Evolutionary conservation across 805 yeast species (phyloP), one percentile per base, ranked within the genome.

Genomic region (Maudiozyma turicensis): DNA sequence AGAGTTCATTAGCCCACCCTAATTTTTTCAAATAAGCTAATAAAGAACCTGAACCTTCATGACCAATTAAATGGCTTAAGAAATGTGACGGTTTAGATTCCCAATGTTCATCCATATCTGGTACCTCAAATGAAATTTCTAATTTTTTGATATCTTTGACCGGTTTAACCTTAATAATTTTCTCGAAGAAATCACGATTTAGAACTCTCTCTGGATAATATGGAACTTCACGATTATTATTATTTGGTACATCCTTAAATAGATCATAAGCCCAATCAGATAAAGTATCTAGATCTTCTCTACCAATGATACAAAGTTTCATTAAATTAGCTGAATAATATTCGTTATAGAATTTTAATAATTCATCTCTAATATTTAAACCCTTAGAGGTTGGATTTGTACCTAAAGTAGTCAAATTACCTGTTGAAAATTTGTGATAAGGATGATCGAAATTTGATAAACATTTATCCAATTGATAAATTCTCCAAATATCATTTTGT

Each of bases 41-140:
- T 15, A 91, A 64, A 1, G 96, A 88, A 1, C 98, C 98, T 45
- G 82, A 74, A 44, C 93, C 86, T 69, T 91, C 99, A 65, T 91
- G 98, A 40, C 98, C 98, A 44, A 91, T 69, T 47, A 93, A 71
- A 64, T 93, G 97, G 20, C 90, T 78, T 55, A 71, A 76, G 65
- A 88, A 85, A 49, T 75, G 78, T 6, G 78, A 74, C 0, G 97
- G 95, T 56, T 80, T 80, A 28, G 76, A 74, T 48, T 76, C 75
- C 86, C 90, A 86, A 46, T 69, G 64, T 29, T 75, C 76, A 46
- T 77, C 76, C 54, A 82, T 82, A 59, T 86, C 89, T n/a, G 96
- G 96, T 10, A 86, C 77, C 46, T 76, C 72, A 66, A 93, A 93
- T 2, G 77, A 65, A 11, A 93, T 51, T 53, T 81, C 84, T 42